Evolutionary conservation across 1,284 basidiomycete genomes (phyloP).

Genomic region (Cystobasidium pallidum): DNA sequence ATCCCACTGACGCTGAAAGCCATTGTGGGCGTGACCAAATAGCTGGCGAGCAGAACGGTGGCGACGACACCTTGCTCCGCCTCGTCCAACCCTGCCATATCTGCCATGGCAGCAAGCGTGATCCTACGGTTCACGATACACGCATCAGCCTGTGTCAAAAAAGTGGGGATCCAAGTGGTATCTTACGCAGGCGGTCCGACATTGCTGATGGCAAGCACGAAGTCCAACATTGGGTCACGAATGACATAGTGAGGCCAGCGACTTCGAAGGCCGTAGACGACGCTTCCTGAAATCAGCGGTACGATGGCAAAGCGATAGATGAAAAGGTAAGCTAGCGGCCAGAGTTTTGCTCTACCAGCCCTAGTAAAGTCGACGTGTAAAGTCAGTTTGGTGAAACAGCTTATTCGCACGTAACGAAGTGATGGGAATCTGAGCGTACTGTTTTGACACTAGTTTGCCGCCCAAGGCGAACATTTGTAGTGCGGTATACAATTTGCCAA

Average conservation of each 20-base stretch:
- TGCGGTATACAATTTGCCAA: slow-evolving; percentile 55
- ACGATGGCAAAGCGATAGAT: slow-evolving; percentile 55
- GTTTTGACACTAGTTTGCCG: slow-evolving; percentile 42
- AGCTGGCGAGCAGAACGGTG: slow-evolving; percentile 39
- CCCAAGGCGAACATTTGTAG: slow-evolving; percentile 55
- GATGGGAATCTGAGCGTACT: neutral
- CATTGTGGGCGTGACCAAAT: slow-evolving; percentile 34
- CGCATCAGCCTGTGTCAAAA: neutral
- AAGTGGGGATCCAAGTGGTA: neutral
- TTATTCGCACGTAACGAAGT: neutral
- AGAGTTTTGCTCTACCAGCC: slow-evolving; percentile 42
- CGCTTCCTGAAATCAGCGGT: slow-evolving; percentile 52
- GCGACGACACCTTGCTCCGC: slow-evolving; percentile 38
- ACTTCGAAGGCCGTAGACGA: slow-evolving; percentile 52
- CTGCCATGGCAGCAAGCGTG: slow-evolving; percentile 54
- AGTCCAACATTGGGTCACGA: slow-evolving; percentile 52
- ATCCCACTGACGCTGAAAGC: slow-evolving; percentile 28
- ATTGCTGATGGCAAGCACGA: slow-evolving; percentile 54
- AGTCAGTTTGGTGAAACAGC: neutral
- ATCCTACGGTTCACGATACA: slow-evolving; percentile 27
- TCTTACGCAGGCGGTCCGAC: slow-evolving; percentile 56
- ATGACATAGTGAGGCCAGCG: slow-evolving; percentile 49
- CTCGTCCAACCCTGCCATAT: slow-evolving; percentile 44
- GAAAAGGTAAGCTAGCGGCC: slow-evolving; percentile 54
- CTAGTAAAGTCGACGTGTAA: slow-evolving; percentile 10